Percentiles rank a stretch among this genome's conserved stretches.
phyloP scores from a whole-genome alignment of 2,329 filamentous ascomycete genomes.

The Xylaria digitata region DNA sequence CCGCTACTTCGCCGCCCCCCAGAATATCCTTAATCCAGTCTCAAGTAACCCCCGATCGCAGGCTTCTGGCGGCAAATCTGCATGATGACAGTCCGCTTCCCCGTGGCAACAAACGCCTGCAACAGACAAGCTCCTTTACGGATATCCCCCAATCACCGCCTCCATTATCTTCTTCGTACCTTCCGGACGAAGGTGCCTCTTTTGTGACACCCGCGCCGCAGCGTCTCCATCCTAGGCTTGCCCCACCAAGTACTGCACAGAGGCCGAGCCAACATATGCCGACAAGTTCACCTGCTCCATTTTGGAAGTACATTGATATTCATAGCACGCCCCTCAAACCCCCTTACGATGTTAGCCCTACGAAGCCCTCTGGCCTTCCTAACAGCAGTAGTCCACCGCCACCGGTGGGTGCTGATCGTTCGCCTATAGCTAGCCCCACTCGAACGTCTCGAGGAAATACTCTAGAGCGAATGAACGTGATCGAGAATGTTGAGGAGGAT shows the following conservation, averaged over 20 bases:
- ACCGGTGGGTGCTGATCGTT: constrained; percentile 58
- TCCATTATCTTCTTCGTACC: constrained; percentile 70
- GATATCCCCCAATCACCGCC: constrained; percentile 67
- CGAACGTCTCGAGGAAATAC: constrained; percentile 50
- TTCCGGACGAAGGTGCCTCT: constrained; percentile 69
- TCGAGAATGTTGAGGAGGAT: constrained; percentile 47
- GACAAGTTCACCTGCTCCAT: constrained; percentile 84
- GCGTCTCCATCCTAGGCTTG: constrained; percentile 77
- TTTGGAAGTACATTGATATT: constrained; percentile 87
- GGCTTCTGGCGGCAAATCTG: constrained; percentile 56
- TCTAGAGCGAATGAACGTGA: constrained; percentile 41
- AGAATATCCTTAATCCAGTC: constrained; percentile 61
- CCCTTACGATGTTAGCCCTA: constrained; percentile 69
- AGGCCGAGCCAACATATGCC: constrained; percentile 87
- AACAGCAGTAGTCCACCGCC: constrained; percentile 72
- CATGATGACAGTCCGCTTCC: constrained; percentile 73
- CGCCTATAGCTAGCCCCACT: constrained; percentile 65
- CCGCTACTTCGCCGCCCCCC: constrained; percentile 66
- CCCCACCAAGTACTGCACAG: constrained; percentile 83
- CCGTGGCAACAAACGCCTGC: constrained; percentile 62
- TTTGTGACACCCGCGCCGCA: constrained; percentile 80
- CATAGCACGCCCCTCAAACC: constrained; percentile 75
- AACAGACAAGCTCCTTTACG: constrained; percentile 58
- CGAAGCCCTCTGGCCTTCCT: constrained; percentile 59
- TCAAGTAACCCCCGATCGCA: constrained; percentile 70